These are phyloP conservation scores for Parachaetomium inaequale DNA, from an alignment of 495 filamentous ascomycete species.

Conservation along the genomic window DNA sequence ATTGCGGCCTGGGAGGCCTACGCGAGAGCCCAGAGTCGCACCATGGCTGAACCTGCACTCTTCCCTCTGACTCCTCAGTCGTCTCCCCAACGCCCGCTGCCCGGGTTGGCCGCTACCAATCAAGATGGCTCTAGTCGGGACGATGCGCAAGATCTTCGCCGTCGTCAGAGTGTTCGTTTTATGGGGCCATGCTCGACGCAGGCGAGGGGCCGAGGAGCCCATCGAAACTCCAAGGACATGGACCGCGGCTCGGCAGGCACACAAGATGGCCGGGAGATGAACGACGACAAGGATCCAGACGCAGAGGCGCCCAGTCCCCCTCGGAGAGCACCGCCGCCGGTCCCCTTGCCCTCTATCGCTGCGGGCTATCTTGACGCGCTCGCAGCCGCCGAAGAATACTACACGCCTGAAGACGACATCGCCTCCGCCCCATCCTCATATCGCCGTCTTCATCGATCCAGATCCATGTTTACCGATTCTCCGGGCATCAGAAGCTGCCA, in stretches of 20 bases:
- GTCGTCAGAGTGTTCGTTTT: slow-evolving; percentile 56
- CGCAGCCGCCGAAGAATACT: slow-evolving; percentile 44
- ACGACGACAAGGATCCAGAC: slow-evolving; percentile 1
- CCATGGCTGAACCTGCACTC: slow-evolving; percentile 39
- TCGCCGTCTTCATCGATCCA: slow-evolving; percentile 67
- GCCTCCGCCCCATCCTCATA: slow-evolving; percentile 69
- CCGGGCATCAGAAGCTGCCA: slow-evolving; percentile 22
- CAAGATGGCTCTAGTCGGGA: not conserved
- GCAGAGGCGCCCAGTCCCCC: slow-evolving; percentile 13
- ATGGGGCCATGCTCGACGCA: slow-evolving; percentile 38
- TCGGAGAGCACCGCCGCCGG: slow-evolving; percentile 17
- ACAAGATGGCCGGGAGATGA: slow-evolving; percentile 9
- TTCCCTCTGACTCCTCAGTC: slow-evolving; percentile 32
- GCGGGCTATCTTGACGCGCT: slow-evolving; percentile 37
- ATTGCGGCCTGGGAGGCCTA: slow-evolving; percentile 67
- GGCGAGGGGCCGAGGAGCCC: slow-evolving; percentile 17
- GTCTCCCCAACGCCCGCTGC: slow-evolving; percentile 17
- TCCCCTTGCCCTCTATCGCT: slow-evolving; percentile 22
- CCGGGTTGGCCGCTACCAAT: not conserved
- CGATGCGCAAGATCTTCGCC: slow-evolving; percentile 28
- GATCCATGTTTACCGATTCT: slow-evolving; percentile 62
- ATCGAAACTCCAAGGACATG: not conserved
- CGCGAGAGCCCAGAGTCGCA: slow-evolving; percentile 51
- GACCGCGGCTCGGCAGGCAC: not conserved
- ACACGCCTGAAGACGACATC: slow-evolving; percentile 57